Evolutionary conservation across 2,329 filamentous ascomycete genomes (phyloP).

Genomic region (Xylariaceae sp.): DNA sequence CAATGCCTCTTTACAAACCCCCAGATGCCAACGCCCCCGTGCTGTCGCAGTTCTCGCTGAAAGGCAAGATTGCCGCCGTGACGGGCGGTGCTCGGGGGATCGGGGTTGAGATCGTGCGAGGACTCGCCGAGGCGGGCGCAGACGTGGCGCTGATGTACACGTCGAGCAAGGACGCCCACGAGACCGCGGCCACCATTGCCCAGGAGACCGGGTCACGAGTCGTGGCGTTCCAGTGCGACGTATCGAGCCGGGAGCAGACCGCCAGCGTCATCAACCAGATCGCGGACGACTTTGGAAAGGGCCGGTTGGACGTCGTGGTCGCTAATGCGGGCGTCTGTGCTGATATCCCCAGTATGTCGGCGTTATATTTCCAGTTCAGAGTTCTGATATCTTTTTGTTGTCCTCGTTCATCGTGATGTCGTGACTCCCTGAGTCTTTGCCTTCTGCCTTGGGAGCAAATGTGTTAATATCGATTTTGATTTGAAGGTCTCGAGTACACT

Average conservation of each 20-base stretch:
- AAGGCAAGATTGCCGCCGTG: constrained; percentile 29
- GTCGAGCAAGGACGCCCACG: constrained; percentile 28
- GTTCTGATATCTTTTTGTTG: no score
- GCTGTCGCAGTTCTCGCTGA: constrained; percentile 30
- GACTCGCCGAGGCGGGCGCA: constrained; percentile 29
- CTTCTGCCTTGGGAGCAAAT: neutral
- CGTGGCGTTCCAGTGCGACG: constrained; percentile 29
- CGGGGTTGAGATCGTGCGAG: constrained; percentile 31
- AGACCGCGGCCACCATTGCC: constrained; percentile 20
- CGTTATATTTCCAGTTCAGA: neutral
- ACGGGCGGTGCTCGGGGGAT: constrained; percentile 31
- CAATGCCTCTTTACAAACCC: constrained; percentile 14
- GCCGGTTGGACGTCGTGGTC: constrained; percentile 37
- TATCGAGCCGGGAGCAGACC: constrained; percentile 30
- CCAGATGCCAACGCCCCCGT: constrained; percentile 30
- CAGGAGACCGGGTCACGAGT: constrained; percentile 9
- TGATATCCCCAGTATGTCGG: constrained; percentile 29
- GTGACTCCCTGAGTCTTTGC: neutral
- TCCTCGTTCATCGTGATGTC: no score
- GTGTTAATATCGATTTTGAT: neutral
- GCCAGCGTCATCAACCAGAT: constrained; percentile 32
- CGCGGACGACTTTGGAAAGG: constrained; percentile 35
- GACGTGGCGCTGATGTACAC: constrained; percentile 32
- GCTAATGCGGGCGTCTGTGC: constrained; percentile 39
- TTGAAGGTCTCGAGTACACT: constrained; percentile 34